Conservation (phyloP, 148 eudicot genomes). For the Chenopodium quinoa region DNA sequence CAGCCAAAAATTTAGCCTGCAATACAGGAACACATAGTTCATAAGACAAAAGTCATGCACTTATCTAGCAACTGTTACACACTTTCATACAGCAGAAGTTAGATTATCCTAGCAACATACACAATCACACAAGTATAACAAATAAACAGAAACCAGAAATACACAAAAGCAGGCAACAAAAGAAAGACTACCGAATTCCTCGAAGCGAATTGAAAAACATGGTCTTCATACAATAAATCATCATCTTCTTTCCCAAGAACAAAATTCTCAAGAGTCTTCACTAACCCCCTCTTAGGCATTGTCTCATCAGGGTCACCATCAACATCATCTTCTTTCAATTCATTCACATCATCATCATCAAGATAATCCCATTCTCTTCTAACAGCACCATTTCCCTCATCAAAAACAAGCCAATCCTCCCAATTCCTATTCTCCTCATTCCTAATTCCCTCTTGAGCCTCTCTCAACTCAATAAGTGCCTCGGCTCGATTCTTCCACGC, state of each 20-base stretch:
- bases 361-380: constrained; percentile 37
- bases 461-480: constrained; percentile 83
- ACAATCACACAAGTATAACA: not conserved
- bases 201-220: constrained; percentile 85
- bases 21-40: constrained; percentile 25
- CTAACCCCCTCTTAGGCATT: constrained; percentile 70
- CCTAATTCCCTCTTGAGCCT: constrained; percentile 72
- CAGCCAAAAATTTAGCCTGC: constrained; percentile 96
- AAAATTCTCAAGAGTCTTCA: constrained; percentile 56
- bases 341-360: constrained; percentile 19
- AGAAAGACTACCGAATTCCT: constrained; percentile 65
- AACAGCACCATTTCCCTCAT: constrained; percentile 33
- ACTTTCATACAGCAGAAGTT: not conserved
- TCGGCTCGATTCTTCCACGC: constrained; percentile 97
- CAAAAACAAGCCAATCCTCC: constrained; percentile 88
- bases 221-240: constrained; percentile 80
- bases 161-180: not conserved
- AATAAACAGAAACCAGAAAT: not conserved
- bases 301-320: constrained; percentile 49
- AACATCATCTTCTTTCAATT: constrained; percentile 40
- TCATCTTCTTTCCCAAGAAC: constrained; percentile 65
- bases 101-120: constrained; percentile 4
- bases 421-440: constrained; percentile 85
- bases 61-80: not conserved
- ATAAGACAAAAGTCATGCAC: constrained; percentile 3